phyloP scores from a whole-genome alignment of 2,329 filamentous ascomycete genomes.

The Penicillium sp. region DNA sequence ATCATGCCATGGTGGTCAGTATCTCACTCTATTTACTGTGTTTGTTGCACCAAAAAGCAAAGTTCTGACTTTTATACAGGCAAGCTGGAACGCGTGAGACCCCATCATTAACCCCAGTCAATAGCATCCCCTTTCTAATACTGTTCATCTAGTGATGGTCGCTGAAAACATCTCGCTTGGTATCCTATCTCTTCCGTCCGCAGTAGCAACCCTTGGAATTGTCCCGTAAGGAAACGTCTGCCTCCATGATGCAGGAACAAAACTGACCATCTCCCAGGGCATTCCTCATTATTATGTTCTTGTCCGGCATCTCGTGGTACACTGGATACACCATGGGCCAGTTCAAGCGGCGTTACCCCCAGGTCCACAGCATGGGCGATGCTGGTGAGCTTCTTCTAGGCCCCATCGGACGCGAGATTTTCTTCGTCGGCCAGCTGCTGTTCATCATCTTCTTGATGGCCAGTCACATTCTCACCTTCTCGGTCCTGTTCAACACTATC shows the following conservation, averaged over 20 bases:
- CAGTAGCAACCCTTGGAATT: conserved; percentile 54
- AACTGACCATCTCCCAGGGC: conserved; percentile 24
- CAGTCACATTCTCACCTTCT: conserved; percentile 67
- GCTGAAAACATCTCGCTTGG: conserved; percentile 59
- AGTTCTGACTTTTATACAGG: conserved; percentile 28
- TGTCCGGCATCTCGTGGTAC: conserved; percentile 57
- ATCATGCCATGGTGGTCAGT: conserved; percentile 48
- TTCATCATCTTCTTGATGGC: conserved; percentile 67
- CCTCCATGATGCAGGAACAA: not conserved
- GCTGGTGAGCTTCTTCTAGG: conserved; percentile 63
- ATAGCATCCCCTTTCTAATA: not conserved
- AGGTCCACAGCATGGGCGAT: conserved; percentile 65
- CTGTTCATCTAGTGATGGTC: conserved; percentile 48
- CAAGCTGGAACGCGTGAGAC: conserved; percentile 42
- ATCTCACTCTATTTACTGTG: not conserved
- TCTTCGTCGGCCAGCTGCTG: conserved; percentile 60
- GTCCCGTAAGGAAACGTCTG: conserved; percentile 43
- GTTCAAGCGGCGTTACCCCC: conserved; percentile 56
- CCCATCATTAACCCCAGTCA: not conserved
- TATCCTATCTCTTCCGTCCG: conserved; percentile 55
- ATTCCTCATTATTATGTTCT: conserved; percentile 51
- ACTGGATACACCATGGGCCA: conserved; percentile 59
- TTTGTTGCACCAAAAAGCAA: not conserved
- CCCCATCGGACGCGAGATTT: conserved; percentile 58
- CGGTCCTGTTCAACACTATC: conserved; percentile 64